Base-by-base conservation (phyloP, 2,329 filamentous ascomycete genomes). In the Aspergillus brunneoviolaceus region DNA sequence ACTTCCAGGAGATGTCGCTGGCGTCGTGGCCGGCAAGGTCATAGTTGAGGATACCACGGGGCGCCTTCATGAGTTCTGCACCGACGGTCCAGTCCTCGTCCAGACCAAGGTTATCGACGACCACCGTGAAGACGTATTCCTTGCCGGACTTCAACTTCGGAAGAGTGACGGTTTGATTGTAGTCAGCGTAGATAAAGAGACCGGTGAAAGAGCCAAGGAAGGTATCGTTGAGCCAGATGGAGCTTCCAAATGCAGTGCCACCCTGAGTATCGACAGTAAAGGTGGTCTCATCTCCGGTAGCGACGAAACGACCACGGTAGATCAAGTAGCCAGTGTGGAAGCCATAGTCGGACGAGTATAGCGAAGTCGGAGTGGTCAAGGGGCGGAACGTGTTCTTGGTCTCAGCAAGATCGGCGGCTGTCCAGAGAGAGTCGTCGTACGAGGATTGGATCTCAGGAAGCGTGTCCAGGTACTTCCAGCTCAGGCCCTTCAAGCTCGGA, bases 21-120 rank as follows among this genome's bases (percentile, higher is more conserved):
- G 69, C 68, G 0, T 75, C 71, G 11, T 70, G 67, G 52, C 80
- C 76, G 23, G 77, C 73, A 11, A 83, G 70, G 21, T 67, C 57
- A 50, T 78, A 79, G 55, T 76, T 72, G 5, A 86, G 72, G 57
- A 87, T 81, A 21, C 85, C 85, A 21, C 84, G 81, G 0, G 85
- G 85, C 31, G 77, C 76, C 72, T 86, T 79, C 81, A 88, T 89
- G 9, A 76, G 71, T 27, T 89, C 86, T 2, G 70, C 67, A 1
- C 87, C 87, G 0, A 87, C 82, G 2, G 77, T 77, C 79, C 84
- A 86, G 72, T 89, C 86, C 65, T 89, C 85, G 60, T 91, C 84
- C 0, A 91, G 78, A 0, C 90, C 89, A 77, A 87, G 90, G 72
- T 88, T 88, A 72, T 93, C 90, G 14, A 93, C 78, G 0, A 92